Evolutionary conservation across 2,329 filamentous ascomycete species (phyloP).

Genomic region (Exophiala viscosa): DNA sequence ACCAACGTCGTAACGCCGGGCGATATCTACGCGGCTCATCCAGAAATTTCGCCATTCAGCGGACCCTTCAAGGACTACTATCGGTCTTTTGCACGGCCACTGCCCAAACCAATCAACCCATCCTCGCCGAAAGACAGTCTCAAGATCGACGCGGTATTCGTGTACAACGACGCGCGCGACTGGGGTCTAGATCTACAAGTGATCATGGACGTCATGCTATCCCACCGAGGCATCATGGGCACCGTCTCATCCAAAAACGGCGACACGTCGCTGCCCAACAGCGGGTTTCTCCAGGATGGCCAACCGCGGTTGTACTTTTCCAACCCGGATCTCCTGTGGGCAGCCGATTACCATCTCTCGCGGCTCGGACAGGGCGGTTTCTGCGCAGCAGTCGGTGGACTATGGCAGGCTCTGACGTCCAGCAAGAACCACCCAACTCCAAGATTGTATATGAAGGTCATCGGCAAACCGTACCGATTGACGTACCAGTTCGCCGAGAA

Average conservation of each 20-base stretch:
- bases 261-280: constrained; percentile 59
- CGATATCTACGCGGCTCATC: constrained; percentile 73
- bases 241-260: constrained; percentile 74
- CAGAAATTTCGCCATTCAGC: constrained; percentile 79
- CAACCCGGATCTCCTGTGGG: constrained; percentile 88
- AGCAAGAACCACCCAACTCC: constrained; percentile 7
- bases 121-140: constrained; percentile 48
- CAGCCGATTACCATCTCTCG: constrained; percentile 76
- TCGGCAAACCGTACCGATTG: constrained; percentile 75
- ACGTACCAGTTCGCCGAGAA: constrained; percentile 85
- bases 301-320: constrained; percentile 83
- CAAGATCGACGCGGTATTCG: constrained; percentile 84
- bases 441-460: constrained; percentile 43
- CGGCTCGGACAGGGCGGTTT: constrained; percentile 91
- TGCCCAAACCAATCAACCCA: constrained; percentile 39
- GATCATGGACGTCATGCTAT: constrained; percentile 78
- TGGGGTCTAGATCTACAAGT: constrained; percentile 89
- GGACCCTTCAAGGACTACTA: constrained; percentile 61
- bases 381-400: constrained; percentile 71
- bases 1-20: constrained; percentile 77
- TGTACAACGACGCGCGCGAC: constrained; percentile 94
- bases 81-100: constrained; percentile 35
- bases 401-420: constrained; percentile 70
- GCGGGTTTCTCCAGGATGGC: constrained; percentile 75
- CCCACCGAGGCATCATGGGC: constrained; percentile 71